Base-by-base conservation (phyloP, 2,329 filamentous ascomycete species). In the Daldinia sp. region DNA sequence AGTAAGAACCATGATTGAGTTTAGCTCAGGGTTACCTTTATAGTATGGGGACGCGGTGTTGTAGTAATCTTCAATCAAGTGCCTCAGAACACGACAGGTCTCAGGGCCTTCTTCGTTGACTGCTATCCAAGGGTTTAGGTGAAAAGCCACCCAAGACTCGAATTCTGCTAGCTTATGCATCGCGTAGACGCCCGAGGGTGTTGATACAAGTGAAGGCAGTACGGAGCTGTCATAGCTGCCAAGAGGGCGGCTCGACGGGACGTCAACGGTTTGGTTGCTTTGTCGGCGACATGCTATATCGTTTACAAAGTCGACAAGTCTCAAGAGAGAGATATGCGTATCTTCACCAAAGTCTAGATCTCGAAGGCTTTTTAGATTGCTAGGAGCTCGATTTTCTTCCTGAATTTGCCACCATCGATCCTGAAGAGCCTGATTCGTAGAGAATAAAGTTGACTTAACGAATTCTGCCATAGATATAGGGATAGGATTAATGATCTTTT, bases 1-100 rank as follows among this genome's bases (percentile, higher is more conserved):
- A 0, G 84, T 87, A 0, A 91, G 79, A 2, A 88, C 63, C 84
- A 89, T 89, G 4, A 83, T 67, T 0, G 89, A 91, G 0, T 79
- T 72, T 0, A 76, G 77, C 65, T 86, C 82, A 0, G 88, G 84
- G 1, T 82, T 80, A 0, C 57, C 67, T 0, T 60, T 2, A 48
- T 88, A 89, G 0, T 37, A 7, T 0, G 1, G 0, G 0, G 30
- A 44, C 0, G 81, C 81, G 3, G 23, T 3, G 0, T 15, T 4
- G 42, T 81, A 73, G 60, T 86, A 86, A 0, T 44, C 13, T 1
- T 74, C 48, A 0, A 84, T 78, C 3, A 80, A 55, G 0, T 60
- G 4, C 1, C 58, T 44, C 13, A 70, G 13, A 12, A 44, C 18
- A 15, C 57, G 33, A 53, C 28, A 35, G 3, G 67, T 58, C 2